Percentiles rank a stretch among this genome's conserved stretches.
These are phyloP conservation scores for Apiotrichum sp. DNA, from an alignment of 1,284 basidiomycete species.

Conservation along the genomic window DNA sequence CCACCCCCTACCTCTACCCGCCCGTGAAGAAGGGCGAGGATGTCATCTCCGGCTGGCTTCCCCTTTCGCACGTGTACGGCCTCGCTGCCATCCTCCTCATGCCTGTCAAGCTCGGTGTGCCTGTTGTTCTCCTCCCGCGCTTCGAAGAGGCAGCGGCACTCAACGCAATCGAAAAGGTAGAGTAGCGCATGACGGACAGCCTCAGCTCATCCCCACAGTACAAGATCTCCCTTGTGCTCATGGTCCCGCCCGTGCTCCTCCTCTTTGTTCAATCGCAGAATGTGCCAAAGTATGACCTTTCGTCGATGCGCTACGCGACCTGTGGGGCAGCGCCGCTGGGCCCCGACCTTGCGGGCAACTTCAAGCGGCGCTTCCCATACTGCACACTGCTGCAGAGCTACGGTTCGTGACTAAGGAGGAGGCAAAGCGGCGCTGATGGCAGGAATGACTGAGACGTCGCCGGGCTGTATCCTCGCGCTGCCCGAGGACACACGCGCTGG, in stretches of 20 bases:
- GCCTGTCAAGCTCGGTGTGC: constrained; percentile 56
- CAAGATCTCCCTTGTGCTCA: constrained; percentile 57
- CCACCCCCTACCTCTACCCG: constrained; percentile 2
- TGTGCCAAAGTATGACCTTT: constrained; percentile 64
- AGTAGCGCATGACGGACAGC: too few relatives aligned
- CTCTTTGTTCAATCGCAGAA: constrained; percentile 50
- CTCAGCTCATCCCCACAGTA: too few relatives aligned
- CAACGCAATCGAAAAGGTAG: constrained; percentile 61
- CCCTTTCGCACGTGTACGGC: constrained; percentile 18
- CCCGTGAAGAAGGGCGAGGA: constrained; percentile 8
- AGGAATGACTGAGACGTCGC: constrained; percentile 51
- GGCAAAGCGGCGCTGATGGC: too few relatives aligned
- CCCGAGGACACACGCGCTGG: constrained; percentile 20
- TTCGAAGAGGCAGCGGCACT: constrained; percentile 59
- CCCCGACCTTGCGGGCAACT: constrained; percentile 27
- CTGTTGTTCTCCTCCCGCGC: constrained; percentile 61
- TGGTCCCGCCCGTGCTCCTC: constrained; percentile 81
- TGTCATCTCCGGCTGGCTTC: constrained; percentile 11
- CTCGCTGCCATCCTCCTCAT: constrained; percentile 52
- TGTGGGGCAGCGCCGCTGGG: constrained; percentile 80
- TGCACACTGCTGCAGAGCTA: constrained; percentile 42
- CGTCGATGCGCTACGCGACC: constrained; percentile 57
- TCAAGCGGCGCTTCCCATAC: constrained; percentile 22
- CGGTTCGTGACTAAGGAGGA: too few relatives aligned
- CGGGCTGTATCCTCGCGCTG: constrained; percentile 15